Conservation (phyloP, 2,329 filamentous ascomycete species). For the Monascus ruber region DNA sequence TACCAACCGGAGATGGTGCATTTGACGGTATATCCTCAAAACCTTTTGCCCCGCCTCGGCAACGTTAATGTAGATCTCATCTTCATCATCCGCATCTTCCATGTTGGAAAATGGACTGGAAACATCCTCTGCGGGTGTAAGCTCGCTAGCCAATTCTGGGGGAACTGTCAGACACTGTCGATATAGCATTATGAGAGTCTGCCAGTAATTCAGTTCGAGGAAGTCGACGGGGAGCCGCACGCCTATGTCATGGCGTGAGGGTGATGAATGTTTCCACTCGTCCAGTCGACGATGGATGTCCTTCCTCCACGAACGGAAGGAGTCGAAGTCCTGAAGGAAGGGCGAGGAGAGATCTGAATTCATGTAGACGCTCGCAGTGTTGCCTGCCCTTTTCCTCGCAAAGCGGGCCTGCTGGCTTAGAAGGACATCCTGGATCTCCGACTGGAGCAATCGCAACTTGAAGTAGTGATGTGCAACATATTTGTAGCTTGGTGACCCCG, state of each 20-base stretch:
- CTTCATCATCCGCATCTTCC: conserved; percentile 57
- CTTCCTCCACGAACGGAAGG: conserved; percentile 76
- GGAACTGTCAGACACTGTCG: conserved; percentile 81
- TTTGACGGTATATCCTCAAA: conserved; percentile 74
- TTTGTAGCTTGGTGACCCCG: conserved; percentile 71
- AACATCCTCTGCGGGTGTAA: conserved; percentile 47
- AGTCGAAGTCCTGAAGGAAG: conserved; percentile 72
- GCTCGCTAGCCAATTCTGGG: conserved; percentile 70
- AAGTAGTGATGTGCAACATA: conserved; percentile 87
- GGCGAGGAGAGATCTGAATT: conserved; percentile 70
- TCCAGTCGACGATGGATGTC: conserved; percentile 75
- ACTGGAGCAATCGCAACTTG: conserved; percentile 75
- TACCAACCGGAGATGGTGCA: conserved; percentile 77
- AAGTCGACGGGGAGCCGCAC: conserved; percentile 86
- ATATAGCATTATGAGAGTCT: conserved; percentile 91
- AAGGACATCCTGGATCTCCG: conserved; percentile 86
- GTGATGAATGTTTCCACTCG: conserved; percentile 78
- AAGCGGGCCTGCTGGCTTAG: conserved; percentile 84
- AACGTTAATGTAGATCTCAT: conserved; percentile 85
- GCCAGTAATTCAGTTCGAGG: conserved; percentile 93
- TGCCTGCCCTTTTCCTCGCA: conserved; percentile 55
- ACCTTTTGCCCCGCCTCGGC: conserved; percentile 92
- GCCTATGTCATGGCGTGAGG: conserved; percentile 65
- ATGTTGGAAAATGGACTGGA: conserved; percentile 41
- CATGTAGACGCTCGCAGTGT: conserved; percentile 59